Conservation (phyloP, 306 rosid species). For the Cucumis sativus region DNA sequence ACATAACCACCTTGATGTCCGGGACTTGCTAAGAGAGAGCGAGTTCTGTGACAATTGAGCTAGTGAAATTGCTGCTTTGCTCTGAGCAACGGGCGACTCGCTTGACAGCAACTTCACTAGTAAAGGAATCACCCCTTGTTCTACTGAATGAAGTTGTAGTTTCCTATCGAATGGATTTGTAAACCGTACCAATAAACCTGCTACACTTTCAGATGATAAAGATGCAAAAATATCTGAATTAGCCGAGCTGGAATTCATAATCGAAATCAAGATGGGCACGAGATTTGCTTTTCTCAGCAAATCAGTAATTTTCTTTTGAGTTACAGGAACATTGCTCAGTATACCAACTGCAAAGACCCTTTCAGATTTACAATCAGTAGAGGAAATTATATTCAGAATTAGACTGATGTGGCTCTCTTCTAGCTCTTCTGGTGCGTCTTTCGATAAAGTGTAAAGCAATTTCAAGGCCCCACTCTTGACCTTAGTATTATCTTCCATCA, state of each 20-base stretch:
- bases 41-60: slow-evolving; percentile 78
- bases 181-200: slow-evolving; percentile 49
- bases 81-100: slow-evolving; percentile 39
- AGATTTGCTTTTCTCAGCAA: slow-evolving; percentile 40
- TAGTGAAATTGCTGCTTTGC: slow-evolving; percentile 62
- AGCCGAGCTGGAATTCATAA: slow-evolving; percentile 26
- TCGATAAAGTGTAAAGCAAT: slow-evolving; percentile 55
- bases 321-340: slow-evolving; percentile 51
- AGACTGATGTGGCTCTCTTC: slow-evolving; percentile 39
- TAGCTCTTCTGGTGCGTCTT: slow-evolving; percentile 54
- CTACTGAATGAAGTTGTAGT: slow-evolving; percentile 53
- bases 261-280: slow-evolving; percentile 44
- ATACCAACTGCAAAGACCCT: slow-evolving; percentile 58
- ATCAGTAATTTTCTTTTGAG: slow-evolving; percentile 56
- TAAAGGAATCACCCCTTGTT: slow-evolving; percentile 66
- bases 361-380: slow-evolving; percentile 38
- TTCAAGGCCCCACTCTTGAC: slow-evolving; percentile 41
- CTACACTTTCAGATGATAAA: slow-evolving; percentile 30
- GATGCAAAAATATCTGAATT: slow-evolving; percentile 17
- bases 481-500: slow-evolving; percentile 40
- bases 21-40: slow-evolving; percentile 34
- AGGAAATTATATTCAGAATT: slow-evolving; percentile 38
- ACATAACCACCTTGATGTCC: slow-evolving; percentile 54
- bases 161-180: slow-evolving; percentile 66
- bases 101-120: slow-evolving; percentile 59